Evolutionary conservation across 108 stramenopile species (phyloP).

Genomic region (Fragilaria radians): DNA sequence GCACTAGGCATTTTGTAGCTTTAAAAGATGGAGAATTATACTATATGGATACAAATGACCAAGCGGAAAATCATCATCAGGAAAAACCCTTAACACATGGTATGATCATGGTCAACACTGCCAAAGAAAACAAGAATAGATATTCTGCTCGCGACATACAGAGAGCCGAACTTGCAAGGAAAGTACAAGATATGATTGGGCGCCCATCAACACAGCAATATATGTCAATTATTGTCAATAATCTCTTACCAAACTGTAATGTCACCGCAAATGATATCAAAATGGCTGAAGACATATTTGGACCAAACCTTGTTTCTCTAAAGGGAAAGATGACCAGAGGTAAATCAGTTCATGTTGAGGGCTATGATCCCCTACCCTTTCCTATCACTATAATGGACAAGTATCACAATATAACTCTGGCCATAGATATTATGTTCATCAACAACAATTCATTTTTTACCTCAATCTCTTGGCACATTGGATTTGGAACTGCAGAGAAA

Average conservation of each 20-base stretch:
- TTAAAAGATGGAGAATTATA: constrained; percentile 22
- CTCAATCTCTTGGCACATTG: too few species aligned
- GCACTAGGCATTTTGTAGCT: constrained; percentile 2
- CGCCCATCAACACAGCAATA: constrained; percentile 1
- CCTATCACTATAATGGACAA: too few species aligned
- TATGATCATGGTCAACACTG: too few species aligned
- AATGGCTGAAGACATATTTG: constrained; percentile 20
- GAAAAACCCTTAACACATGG: too few species aligned
- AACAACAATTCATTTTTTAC: too few species aligned
- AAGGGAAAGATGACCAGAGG: constrained; percentile 9
- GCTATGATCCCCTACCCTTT: too few species aligned
- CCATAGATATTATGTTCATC: too few species aligned
- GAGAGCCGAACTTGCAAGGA: constrained; percentile 1
- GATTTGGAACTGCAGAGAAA: too few species aligned
- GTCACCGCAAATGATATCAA: constrained; percentile 17
- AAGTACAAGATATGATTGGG: constrained; percentile 2
- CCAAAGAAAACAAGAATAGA: neutral
- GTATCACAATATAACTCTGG: too few species aligned
- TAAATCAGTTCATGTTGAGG: constrained; percentile 1
- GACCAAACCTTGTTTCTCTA: constrained; percentile 12
- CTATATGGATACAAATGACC: constrained; percentile 19
- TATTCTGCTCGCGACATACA: neutral
- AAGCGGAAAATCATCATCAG: too few species aligned
- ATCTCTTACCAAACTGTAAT: constrained; percentile 25
- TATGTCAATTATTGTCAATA: constrained; percentile 13